phyloP scores from a whole-genome alignment of 2,329 filamentous ascomycete species.

The Stenocarpella maydis region DNA sequence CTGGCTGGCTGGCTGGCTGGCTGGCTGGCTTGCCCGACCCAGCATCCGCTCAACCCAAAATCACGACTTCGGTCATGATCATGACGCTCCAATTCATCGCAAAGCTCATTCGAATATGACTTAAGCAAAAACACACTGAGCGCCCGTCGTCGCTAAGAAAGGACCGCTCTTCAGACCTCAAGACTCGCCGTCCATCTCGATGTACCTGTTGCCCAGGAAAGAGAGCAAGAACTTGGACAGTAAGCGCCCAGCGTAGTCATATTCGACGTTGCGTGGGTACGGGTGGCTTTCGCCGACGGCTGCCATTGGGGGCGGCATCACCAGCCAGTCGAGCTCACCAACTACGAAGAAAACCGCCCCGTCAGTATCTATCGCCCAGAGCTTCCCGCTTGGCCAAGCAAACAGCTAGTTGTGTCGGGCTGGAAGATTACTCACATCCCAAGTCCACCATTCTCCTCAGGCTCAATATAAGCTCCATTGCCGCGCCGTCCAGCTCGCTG shows the following conservation, averaged over 20 bases:
- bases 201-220: slow-evolving; percentile 58
- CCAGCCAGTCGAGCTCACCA: slow-evolving; percentile 54
- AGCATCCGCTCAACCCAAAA: neutral
- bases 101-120: neutral
- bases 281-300: slow-evolving; percentile 55
- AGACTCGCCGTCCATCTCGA: slow-evolving; percentile 44
- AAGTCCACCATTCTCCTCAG: slow-evolving; percentile 53
- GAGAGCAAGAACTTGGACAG: slow-evolving; percentile 63
- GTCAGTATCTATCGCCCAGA: slow-evolving; percentile 2
- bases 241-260: slow-evolving; percentile 62
- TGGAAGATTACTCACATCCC: slow-evolving; percentile 50
- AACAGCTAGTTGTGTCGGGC: neutral
- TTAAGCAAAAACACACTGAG: neutral
- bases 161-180: neutral
- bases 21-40: neutral
- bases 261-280: slow-evolving; percentile 56
- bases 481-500: slow-evolving; percentile 56
- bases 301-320: slow-evolving; percentile 51
- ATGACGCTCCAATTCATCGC: neutral
- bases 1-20: too few species aligned
- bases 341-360: slow-evolving; percentile 38
- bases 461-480: slow-evolving; percentile 54
- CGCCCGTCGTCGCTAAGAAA: neutral
- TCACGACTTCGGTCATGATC: neutral
- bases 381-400: neutral